Evolutionary conservation across 768 basidiomycete species (phyloP).

Genomic region (Hebeloma cylindrosporum): DNA sequence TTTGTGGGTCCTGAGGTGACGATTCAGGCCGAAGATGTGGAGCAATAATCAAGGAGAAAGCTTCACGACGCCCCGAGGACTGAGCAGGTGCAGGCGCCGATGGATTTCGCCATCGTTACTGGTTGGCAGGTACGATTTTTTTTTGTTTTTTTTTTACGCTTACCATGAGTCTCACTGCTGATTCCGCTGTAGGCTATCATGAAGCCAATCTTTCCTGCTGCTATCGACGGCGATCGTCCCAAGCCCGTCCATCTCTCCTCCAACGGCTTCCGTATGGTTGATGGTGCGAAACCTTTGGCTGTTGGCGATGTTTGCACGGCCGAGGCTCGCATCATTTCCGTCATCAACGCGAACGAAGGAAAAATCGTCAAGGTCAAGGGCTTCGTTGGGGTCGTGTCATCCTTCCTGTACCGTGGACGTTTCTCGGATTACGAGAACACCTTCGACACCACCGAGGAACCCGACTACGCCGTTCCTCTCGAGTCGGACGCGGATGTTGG

Average conservation of each 20-base stretch:
- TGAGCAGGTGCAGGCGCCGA: conserved; percentile 78
- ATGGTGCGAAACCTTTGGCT: conserved; percentile 71
- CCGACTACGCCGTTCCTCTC: no score
- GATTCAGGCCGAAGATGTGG: conserved; percentile 74
- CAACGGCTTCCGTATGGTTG: conserved; percentile 90
- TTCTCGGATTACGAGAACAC: conserved; percentile 96
- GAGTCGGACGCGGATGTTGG: no score
- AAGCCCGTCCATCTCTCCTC: conserved; percentile 97
- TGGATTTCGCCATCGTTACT: conserved; percentile 98
- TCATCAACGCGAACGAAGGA: conserved; percentile 87
- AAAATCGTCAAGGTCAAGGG: conserved; percentile 93
- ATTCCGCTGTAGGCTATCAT: conserved; percentile 87
- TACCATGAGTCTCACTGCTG: conserved; percentile 8
- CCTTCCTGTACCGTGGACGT: conserved; percentile 95
- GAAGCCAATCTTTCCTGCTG: conserved; percentile 92
- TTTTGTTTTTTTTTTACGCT: neutral
- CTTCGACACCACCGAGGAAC: no score
- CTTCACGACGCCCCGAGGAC: conserved; percentile 81
- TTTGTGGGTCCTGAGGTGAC: conserved; percentile 87
- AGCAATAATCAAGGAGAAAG: conserved; percentile 89
- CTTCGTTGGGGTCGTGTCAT: conserved; percentile 88
- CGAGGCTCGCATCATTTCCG: conserved; percentile 85
- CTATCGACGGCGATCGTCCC: conserved; percentile 91
- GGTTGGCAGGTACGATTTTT: conserved; percentile 96
- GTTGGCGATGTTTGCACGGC: conserved; percentile 91